Percentiles rank a stretch among this genome's conserved stretches.
Evolutionary conservation across 768 basidiomycete species (phyloP).

Genomic region (Trametes maxima): DNA sequence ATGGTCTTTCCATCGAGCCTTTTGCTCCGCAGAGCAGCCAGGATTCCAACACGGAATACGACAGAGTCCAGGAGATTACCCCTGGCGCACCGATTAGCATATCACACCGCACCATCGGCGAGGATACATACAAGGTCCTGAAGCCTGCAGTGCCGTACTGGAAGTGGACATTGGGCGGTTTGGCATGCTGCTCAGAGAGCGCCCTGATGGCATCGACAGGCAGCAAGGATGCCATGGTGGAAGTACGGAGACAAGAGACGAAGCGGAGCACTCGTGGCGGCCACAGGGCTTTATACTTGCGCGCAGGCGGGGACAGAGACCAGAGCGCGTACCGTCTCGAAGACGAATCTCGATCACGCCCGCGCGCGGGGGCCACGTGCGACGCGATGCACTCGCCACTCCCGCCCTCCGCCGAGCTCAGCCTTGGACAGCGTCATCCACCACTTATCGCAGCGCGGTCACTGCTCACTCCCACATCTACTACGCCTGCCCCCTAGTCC

Average conservation of each 20-base stretch:
- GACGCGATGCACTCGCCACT: constrained; percentile 15
- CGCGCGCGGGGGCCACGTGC: constrained; percentile 19
- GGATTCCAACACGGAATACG: constrained; percentile 89
- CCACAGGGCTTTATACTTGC: constrained; percentile 4
- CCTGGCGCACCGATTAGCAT: constrained; percentile 40
- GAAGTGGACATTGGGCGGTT: constrained; percentile 68
- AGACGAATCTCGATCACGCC: constrained; percentile 22
- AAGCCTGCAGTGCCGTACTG: constrained; percentile 96
- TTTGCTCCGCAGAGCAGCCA: constrained; percentile 91
- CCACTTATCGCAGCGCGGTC: background rate
- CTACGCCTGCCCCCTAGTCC: background rate
- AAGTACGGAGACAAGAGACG: background rate
- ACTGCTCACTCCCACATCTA: background rate
- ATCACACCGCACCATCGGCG: constrained; percentile 4
- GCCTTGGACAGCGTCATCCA: constrained; percentile 3
- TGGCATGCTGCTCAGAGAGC: constrained; percentile 65
- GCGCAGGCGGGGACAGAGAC: background rate
- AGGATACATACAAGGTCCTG: constrained; percentile 73
- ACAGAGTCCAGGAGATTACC: constrained; percentile 80
- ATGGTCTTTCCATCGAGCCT: constrained; percentile 88
- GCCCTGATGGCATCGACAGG: constrained; percentile 46
- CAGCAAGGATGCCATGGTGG: constrained; percentile 31
- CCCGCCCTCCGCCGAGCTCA: constrained; percentile 1
- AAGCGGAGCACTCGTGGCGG: background rate
- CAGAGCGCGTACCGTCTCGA: constrained; percentile 15